phyloP scores from a whole-genome alignment of 2,329 filamentous ascomycete species.

The Didymellaceae sp. region DNA sequence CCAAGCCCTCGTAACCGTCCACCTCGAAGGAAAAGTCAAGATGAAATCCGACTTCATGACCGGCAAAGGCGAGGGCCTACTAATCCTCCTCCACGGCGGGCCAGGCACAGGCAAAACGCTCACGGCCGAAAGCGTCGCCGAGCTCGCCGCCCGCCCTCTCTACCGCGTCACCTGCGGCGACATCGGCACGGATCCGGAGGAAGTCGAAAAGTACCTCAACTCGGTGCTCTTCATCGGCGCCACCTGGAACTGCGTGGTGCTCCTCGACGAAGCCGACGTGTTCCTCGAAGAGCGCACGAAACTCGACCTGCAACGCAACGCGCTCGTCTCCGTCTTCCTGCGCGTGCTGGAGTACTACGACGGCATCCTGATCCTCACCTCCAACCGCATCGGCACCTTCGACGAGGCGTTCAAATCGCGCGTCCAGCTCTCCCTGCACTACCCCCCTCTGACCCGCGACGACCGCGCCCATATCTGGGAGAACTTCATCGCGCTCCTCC shows the following conservation, averaged over 20 bases:
- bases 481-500: neutral
- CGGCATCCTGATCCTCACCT: constrained; percentile 53
- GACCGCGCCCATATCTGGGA: neutral
- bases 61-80: constrained; percentile 38
- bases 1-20: constrained; percentile 37
- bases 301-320: constrained; percentile 23
- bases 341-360: constrained; percentile 51
- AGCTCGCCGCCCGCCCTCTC: constrained; percentile 16
- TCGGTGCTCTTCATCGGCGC: neutral
- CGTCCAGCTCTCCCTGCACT: constrained; percentile 54
- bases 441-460: constrained; percentile 51
- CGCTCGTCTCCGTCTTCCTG: constrained; percentile 34
- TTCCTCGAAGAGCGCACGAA: constrained; percentile 59
- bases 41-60: constrained; percentile 51
- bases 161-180: constrained; percentile 33
- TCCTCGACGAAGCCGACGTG: constrained; percentile 47
- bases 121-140: constrained; percentile 22
- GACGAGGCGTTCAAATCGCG: constrained; percentile 49
- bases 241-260: constrained; percentile 60
- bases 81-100: constrained; percentile 22
- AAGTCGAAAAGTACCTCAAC: constrained; percentile 9
- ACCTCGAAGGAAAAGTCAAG: neutral
- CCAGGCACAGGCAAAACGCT: constrained; percentile 24
- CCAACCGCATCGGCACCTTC: constrained; percentile 49
- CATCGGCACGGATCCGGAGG: constrained; percentile 6